These are phyloP conservation scores for Leucosporidium scottii DNA, from an alignment of 768 basidiomycete species.

Conservation along the genomic window DNA sequence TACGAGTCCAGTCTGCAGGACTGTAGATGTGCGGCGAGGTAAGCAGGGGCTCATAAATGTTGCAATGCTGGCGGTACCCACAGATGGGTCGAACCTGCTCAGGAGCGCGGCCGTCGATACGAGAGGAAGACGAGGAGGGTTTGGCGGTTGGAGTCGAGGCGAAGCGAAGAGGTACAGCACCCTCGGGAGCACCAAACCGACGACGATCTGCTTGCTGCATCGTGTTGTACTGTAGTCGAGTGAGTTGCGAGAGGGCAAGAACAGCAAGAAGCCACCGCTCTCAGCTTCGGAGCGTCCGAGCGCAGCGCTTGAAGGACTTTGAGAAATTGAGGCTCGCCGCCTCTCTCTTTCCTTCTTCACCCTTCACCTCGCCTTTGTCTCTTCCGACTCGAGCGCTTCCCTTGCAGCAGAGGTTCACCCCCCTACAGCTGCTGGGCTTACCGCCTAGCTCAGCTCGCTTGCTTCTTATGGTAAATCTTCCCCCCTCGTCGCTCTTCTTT, in stretches of 20 bases:
- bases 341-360: no score
- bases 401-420: no score
- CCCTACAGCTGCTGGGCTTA: no score
- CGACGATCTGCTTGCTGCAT: constrained; percentile 59
- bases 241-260: not conserved
- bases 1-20: constrained; percentile 81
- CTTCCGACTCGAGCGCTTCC: no score
- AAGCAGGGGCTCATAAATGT: constrained; percentile 1
- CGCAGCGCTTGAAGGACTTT: not conserved
- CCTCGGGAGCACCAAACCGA: constrained; percentile 84
- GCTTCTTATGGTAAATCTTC: no score
- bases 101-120: constrained; percentile 49
- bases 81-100: constrained; percentile 79
- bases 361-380: no score
- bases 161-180: constrained; percentile 58
- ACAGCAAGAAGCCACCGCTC: not conserved
- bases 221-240: not conserved
- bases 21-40: constrained; percentile 46
- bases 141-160: constrained; percentile 34
- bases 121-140: constrained; percentile 14
- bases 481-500: no score
- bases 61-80: constrained; percentile 42
- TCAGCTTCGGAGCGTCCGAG: not conserved
- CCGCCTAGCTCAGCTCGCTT: no score
- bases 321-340: no score